Evolutionary conservation across 1,284 basidiomycete genomes (phyloP).

Genomic region (Cryptococcus jaspeensis): DNA sequence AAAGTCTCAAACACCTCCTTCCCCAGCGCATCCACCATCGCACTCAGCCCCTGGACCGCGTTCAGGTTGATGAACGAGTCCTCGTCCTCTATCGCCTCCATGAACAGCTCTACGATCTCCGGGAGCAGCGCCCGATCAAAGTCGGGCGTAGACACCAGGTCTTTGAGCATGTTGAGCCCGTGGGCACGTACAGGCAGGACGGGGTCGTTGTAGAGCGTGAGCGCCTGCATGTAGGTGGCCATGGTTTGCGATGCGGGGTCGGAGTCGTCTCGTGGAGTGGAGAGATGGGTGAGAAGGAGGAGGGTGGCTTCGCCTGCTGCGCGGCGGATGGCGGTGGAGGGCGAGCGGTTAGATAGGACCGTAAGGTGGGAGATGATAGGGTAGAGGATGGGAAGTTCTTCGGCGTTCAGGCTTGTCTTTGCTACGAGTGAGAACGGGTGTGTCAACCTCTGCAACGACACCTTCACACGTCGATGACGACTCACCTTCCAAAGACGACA

Average conservation of each 20-base stretch:
- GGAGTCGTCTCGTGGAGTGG: not conserved
- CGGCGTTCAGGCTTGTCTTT: constrained; percentile 51
- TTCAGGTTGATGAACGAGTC: constrained; percentile 95
- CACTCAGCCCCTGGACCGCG: constrained; percentile 82
- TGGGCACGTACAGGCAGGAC: constrained; percentile 94
- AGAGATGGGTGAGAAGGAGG: constrained; percentile 34
- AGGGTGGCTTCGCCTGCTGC: constrained; percentile 63
- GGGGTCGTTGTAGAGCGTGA: constrained; percentile 85
- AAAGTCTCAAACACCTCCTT: constrained; percentile 68
- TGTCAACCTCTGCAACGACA: not conserved
- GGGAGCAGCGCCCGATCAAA: constrained; percentile 63
- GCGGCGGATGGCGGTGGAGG: constrained; percentile 57
- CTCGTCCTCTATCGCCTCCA: constrained; percentile 82
- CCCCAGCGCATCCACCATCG: constrained; percentile 73
- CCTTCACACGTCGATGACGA: not conserved
- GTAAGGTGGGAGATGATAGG: constrained; percentile 70
- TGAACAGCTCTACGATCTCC: constrained; percentile 81
- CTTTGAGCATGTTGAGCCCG: constrained; percentile 77
- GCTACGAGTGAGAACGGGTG: not conserved
- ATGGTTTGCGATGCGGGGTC: not conserved
- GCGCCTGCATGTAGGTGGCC: constrained; percentile 75
- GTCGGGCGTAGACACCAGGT: constrained; percentile 60
- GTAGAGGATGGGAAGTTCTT: constrained; percentile 63
- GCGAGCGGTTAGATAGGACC: constrained; percentile 53
- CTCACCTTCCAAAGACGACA: constrained; percentile 74